These are phyloP conservation scores for Geotrichum cucujoidarum DNA, from an alignment of 1,139 yeast genomes.

Conservation along the genomic window DNA sequence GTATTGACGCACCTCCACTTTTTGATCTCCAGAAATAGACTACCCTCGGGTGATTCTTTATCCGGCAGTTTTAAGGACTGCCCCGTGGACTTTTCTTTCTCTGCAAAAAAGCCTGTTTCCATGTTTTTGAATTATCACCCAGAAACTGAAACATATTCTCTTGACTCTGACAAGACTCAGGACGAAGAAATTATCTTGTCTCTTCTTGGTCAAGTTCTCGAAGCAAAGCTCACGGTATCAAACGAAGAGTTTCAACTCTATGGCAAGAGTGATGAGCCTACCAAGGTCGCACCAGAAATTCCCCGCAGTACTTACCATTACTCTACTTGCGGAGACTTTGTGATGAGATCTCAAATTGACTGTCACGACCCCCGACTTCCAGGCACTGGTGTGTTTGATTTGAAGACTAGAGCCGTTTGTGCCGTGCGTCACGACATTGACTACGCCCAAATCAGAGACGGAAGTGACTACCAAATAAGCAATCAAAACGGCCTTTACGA, in stretches of 20 bases:
- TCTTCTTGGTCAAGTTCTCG: slow-evolving; percentile 72
- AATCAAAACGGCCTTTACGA: slow-evolving; percentile 61
- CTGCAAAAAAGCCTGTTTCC: slow-evolving; percentile 42
- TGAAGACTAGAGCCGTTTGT: slow-evolving; percentile 86
- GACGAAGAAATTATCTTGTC: slow-evolving; percentile 71
- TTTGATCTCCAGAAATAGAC: slow-evolving; percentile 57
- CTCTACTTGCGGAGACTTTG: slow-evolving; percentile 59
- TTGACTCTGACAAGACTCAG: slow-evolving; percentile 65
- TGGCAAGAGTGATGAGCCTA: slow-evolving; percentile 15
- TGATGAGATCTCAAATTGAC: slow-evolving; percentile 89
- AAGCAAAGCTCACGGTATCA: slow-evolving; percentile 62
- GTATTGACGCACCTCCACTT: slow-evolving; percentile 69
- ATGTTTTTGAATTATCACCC: slow-evolving; percentile 40
- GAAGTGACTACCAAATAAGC: slow-evolving; percentile 61
- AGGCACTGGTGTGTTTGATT: slow-evolving; percentile 87
- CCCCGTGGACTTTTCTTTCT: slow-evolving; percentile 34
- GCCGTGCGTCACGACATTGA: slow-evolving; percentile 75
- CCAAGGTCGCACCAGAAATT: slow-evolving; percentile 15
- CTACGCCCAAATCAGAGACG: slow-evolving; percentile 53
- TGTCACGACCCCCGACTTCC: slow-evolving; percentile 74
- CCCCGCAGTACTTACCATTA: slow-evolving; percentile 56
- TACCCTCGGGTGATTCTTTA: slow-evolving; percentile 43
- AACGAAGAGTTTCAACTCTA: slow-evolving; percentile 41
- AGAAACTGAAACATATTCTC: slow-evolving; percentile 47
- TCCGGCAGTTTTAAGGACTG: slow-evolving; percentile 42